These are phyloP conservation scores for Eleusine indica DNA, from an alignment of 176 grass and related monocot genomes.

Conservation along the genomic window DNA sequence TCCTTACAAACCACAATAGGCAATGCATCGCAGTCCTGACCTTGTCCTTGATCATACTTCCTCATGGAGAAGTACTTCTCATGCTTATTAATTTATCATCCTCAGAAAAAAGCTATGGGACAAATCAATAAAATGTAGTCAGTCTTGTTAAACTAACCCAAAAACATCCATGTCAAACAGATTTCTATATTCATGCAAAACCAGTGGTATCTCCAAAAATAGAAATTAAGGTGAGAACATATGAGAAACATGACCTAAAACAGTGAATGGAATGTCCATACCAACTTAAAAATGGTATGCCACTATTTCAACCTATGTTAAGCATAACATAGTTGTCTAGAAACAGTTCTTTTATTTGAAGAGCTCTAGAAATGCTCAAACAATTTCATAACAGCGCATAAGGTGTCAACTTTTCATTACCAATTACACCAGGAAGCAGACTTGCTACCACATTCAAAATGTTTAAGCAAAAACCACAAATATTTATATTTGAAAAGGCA, in stretches of 20 bases:
- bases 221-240: no score
- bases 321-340: background rate
- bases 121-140: background rate
- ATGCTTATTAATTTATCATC: slow-evolving; percentile 44
- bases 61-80: slow-evolving; percentile 56
- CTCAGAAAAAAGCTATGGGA: slow-evolving; percentile 44
- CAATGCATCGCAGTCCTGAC: slow-evolving; percentile 13
- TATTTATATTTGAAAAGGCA: no score
- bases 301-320: background rate
- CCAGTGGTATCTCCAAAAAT: no score
- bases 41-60: slow-evolving; percentile 57
- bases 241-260: background rate
- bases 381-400: background rate
- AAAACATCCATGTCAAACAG: no score
- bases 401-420: background rate
- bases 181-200: no score
- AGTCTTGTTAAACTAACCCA: background rate
- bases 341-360: background rate
- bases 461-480: no score
- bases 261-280: background rate
- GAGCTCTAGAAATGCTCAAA: background rate
- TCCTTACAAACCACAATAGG: slow-evolving; percentile 34
- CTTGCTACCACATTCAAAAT: background rate
- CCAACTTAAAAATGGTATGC: background rate
- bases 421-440: background rate